Base-by-base conservation (phyloP, 768 basidiomycete species). In the Phylloporus arenicola region DNA sequence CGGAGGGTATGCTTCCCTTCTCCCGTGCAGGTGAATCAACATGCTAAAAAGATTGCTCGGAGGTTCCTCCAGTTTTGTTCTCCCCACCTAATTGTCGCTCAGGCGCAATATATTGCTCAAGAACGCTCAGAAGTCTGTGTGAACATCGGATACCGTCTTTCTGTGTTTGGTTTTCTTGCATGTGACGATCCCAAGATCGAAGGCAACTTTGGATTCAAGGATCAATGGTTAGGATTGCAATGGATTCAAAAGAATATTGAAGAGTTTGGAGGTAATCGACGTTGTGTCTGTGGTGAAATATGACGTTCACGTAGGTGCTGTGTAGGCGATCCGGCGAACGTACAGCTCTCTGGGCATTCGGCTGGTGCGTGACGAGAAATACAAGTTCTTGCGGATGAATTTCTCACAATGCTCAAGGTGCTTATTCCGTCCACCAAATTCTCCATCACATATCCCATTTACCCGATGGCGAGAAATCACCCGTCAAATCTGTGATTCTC, bases 131-230 rank as follows among this genome's bases (percentile, higher is more conserved):
- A 88, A 65, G 76, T 91, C 14, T 83, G 82, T 76, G 81, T 91
- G 8, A 86, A 88, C 58, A 8, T 37, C 4, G 35, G 35, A 37
- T 37, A 37, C 9, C 35, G 87, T 19, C 70, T 90, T 13, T 86
- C 85, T 0, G 86, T 77, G 1, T 85, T 89, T 57, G 88, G 88
- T 17, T 37, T 37, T n/a, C n/a, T 37, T 17, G 35, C 35, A n/a
- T 76, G 75, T 55, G 82, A 84, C 40, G 64, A 77, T 51, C 85
- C 84, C 12, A 61, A 68, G 37, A 62, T 90, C 41, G 70, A 72
- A 14, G 88, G 88, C 3, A 91, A 90, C 59, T 90, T 83, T 62
- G 87, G 88, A 1, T 90, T 90, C 71, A 89, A 88, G 65, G 88
- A 90, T 59, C 86, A 86, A 58, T 89, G 87, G 87, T 59, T 86